Conservation (phyloP, 129 eudicot genomes). For the Chrysanthemum makinoi region DNA sequence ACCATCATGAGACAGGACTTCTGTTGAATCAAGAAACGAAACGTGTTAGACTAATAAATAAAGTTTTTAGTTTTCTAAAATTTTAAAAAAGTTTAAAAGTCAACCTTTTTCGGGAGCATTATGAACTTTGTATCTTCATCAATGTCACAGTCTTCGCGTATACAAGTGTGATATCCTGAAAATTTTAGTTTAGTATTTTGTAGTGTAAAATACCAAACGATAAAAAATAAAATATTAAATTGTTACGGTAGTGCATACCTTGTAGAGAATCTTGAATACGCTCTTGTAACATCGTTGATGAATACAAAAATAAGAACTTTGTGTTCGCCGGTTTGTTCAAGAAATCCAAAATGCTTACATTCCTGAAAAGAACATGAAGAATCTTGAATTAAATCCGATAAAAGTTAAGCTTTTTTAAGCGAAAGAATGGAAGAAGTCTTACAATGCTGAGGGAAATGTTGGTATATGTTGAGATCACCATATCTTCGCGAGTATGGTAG, state of each 20-base stretch:
- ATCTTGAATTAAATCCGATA: conserved; percentile 3
- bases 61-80: background rate
- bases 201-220: background rate
- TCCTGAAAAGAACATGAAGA: conserved; percentile 26
- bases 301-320: conserved; percentile 11
- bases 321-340: conserved; percentile 6
- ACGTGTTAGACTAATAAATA: conserved; percentile 11
- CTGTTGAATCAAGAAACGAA: conserved; percentile 13
- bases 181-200: background rate
- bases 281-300: background rate
- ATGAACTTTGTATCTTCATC: conserved; percentile 17
- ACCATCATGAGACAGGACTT: conserved; percentile 20
- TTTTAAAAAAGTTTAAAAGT: conserved; percentile 2
- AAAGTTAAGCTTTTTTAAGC: background rate
- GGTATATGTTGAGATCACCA: conserved; percentile 40
- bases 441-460: conserved; percentile 19
- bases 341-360: conserved; percentile 6
- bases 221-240: background rate
- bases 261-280: background rate
- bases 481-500: conserved; percentile 59
- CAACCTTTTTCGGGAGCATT: conserved; percentile 3
- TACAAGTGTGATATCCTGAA: background rate
- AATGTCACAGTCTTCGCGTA: background rate
- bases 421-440: conserved; percentile 7
- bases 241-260: conserved; percentile 11